Evolutionary conservation across 148 eudicot species (phyloP), one percentile per base, ranked within the genome.

Genomic region (Dianthus caryophyllus): DNA sequence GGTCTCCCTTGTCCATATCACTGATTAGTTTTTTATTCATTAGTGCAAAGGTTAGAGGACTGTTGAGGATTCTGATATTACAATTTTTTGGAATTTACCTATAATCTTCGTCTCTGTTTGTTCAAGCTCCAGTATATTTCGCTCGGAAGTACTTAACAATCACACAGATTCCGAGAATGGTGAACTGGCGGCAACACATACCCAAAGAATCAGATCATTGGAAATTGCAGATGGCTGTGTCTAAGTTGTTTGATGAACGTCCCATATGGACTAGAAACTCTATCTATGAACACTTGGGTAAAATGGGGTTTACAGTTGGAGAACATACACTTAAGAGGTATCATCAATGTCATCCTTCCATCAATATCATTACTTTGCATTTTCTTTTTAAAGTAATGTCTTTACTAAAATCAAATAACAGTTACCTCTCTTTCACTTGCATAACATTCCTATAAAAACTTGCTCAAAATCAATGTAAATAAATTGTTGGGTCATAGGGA

Each of bases 181-280:
- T 90, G 52, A 74, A 82, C 68, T 94, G 97, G 99, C 87, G 88
- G 77, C 76, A 73, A 27, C 50, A 78, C 77, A 75, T 88, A 71
- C 75, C 87, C 13, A 59, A 71, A 69, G 82, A 64, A 26, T 83
- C 99, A 12, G 90, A 88, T 43, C 87, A 80, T 61, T 94, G 96
- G 97, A 78, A 71, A 65, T 82, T 80, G 80, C 97, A 88, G 71
- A 82, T 67, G 73, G 80, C 84, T 67, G 85, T 94, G 64, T 86
- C 87, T 74, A 81, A 86, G 24, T 68, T 94, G 80, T 94, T 94
- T 82, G 96, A 86, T 24, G 97, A 94, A 79, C 96, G 82, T 24
- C 96, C 97, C 44, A 86, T 94, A 79, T 94, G 99, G 99, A 72
- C 84, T 14, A 90, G 79, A 82, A 70, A 47, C 20, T 86, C 96